Evolutionary conservation across 129 eudicot genomes (phyloP).

Genomic region (Flaveria robusta): DNA sequence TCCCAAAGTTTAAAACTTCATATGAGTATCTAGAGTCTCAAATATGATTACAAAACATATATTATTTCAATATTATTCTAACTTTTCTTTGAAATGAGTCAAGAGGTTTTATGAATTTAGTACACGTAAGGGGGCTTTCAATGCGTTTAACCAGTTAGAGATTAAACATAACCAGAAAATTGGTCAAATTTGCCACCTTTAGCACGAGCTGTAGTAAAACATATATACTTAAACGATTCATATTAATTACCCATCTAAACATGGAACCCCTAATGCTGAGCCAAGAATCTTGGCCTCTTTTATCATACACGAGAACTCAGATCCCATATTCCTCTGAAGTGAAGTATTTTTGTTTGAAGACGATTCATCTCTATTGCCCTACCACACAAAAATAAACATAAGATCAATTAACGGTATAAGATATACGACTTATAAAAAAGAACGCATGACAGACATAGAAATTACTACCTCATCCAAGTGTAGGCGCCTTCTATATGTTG

Average conservation of each 20-base stretch:
- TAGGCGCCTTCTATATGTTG: slow-evolving; percentile 80
- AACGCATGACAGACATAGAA: not conserved
- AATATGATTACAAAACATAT: not conserved
- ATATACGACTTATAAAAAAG: not conserved
- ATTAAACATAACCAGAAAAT: not conserved
- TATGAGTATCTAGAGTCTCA: not conserved
- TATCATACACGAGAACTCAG: slow-evolving; percentile 90
- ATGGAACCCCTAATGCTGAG: slow-evolving; percentile 80
- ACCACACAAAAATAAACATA: slow-evolving; percentile 11
- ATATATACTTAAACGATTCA: slow-evolving; percentile 9
- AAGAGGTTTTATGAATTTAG: not conserved
- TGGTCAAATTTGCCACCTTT: slow-evolving; percentile 3
- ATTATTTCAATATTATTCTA: not conserved
- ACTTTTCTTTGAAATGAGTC: not conserved
- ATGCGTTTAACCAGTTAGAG: not conserved
- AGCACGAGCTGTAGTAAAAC: not conserved
- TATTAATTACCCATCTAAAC: slow-evolving; percentile 76
- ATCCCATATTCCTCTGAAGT: slow-evolving; percentile 83
- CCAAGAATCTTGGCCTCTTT: slow-evolving; percentile 87
- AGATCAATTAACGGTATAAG: not conserved
- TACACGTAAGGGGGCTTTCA: not conserved
- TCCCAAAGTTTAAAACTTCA: not conserved
- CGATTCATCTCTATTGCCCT: slow-evolving; percentile 57
- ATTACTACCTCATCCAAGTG: slow-evolving; percentile 53
- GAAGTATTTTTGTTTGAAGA: slow-evolving; percentile 45